phyloP scores from a whole-genome alignment of 768 basidiomycete genomes.

The Tricholoma hemisulphureum region DNA sequence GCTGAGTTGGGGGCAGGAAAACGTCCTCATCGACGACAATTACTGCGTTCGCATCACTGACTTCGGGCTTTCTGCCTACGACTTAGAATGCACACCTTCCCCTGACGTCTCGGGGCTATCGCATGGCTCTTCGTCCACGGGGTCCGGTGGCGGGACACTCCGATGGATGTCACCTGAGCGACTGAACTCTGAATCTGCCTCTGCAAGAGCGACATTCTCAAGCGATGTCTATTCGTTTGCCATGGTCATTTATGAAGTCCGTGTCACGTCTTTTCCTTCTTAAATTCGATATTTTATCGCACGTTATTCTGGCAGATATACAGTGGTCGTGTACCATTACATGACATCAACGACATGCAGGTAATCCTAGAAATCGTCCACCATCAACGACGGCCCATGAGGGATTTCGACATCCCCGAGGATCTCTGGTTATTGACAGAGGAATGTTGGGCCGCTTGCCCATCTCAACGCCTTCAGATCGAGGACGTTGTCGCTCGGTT shows the following conservation, averaged over 20 bases:
- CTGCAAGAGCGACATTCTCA: slow-evolving; percentile 18
- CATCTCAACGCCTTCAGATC: not conserved
- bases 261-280: no score
- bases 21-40: slow-evolving; percentile 13
- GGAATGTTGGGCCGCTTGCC: not conserved
- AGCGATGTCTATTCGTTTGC: slow-evolving; percentile 31
- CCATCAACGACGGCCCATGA: not conserved
- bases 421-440: not conserved
- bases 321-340: not conserved
- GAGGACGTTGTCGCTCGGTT: not conserved
- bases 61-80: slow-evolving; percentile 9
- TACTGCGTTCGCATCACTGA: slow-evolving; percentile 12
- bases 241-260: slow-evolving; percentile 29
- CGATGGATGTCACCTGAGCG: slow-evolving; percentile 33
- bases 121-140: slow-evolving; percentile 5
- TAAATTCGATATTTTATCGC: not conserved
- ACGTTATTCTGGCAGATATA: not conserved
- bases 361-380: not conserved
- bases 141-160: slow-evolving; percentile 20
- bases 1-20: slow-evolving; percentile 1
- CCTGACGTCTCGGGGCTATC: not conserved
- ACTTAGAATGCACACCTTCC: not conserved
- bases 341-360: not conserved
- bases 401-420: not conserved
- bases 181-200: slow-evolving; percentile 6